A percentile compares a stretch with the other conserved stretches of the same genome.
phyloP scores from a whole-genome alignment of 148 eudicot species.

The Persicaria tinctoria region DNA sequence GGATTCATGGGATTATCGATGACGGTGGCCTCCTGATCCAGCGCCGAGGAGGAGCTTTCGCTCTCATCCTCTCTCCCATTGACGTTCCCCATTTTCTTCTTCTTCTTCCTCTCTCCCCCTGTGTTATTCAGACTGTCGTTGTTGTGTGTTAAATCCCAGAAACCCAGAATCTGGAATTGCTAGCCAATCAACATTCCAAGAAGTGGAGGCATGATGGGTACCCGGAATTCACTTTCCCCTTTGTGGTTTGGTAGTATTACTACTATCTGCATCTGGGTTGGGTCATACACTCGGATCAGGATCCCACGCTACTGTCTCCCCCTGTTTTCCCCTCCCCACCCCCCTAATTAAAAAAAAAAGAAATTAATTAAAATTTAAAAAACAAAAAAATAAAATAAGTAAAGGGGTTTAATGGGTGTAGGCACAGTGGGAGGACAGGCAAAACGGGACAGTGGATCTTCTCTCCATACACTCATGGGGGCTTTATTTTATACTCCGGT shows the following conservation, averaged over 20 bases:
- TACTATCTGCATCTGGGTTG: conserved; percentile 6
- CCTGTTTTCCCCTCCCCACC: too few species aligned
- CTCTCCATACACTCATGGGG: too few species aligned
- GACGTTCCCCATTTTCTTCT: conserved; percentile 54
- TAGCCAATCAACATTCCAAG: background rate
- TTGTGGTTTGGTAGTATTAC: conserved; percentile 8
- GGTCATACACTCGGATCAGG: background rate
- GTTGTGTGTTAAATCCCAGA: conserved; percentile 1
- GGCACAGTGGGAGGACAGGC: too few species aligned
- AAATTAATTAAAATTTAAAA: too few species aligned
- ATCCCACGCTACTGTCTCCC: too few species aligned
- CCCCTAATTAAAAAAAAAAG: too few species aligned
- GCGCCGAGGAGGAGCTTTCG: conserved; percentile 26
- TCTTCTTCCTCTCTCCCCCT: background rate
- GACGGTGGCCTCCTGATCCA: conserved; percentile 23
- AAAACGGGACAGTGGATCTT: too few species aligned
- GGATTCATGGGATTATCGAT: conserved; percentile 5
- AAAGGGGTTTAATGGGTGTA: too few species aligned
- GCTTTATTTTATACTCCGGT: too few species aligned
- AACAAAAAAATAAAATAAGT: too few species aligned
- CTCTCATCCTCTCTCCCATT: conserved; percentile 60
- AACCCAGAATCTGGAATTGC: conserved; percentile 13
- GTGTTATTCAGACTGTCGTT: background rate
- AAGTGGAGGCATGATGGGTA: background rate
- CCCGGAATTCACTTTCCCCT: conserved; percentile 9